These are phyloP conservation scores for Theileria sp. DNA, from an alignment of 169 alveolate genomes.

Conservation along the genomic window DNA sequence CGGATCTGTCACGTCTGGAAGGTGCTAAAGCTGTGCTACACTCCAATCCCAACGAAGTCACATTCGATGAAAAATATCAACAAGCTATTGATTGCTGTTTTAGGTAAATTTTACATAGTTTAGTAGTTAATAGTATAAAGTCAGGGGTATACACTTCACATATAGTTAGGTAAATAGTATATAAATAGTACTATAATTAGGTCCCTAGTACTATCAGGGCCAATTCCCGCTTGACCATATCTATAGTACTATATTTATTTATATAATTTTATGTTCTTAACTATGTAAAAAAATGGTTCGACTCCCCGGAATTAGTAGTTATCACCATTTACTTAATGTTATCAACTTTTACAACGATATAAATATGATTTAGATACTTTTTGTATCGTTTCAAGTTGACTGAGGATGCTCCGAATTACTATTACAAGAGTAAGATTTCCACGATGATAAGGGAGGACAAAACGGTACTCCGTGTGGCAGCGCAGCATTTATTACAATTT, in stretches of 20 bases:
- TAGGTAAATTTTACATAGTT: slow-evolving; percentile 16
- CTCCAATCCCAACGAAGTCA: slow-evolving; percentile 76
- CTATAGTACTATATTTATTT: no score
- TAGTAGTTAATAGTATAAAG: no score
- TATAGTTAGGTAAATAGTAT: slow-evolving; percentile 54
- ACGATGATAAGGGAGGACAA: slow-evolving; percentile 83
- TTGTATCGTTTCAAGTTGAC: slow-evolving; percentile 49
- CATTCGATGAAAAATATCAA: slow-evolving; percentile 81
- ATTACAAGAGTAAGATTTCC: slow-evolving; percentile 77
- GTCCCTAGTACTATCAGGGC: no score
- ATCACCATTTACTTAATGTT: no score
- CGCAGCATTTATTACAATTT: slow-evolving; percentile 76
- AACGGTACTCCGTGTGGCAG: slow-evolving; percentile 77
- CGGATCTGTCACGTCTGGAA: slow-evolving; percentile 73
- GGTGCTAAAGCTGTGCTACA: slow-evolving; percentile 77
- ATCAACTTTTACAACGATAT: no score
- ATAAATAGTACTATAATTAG: slow-evolving; percentile 23
- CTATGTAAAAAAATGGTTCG: no score
- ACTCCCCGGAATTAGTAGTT: slow-evolving; percentile 45
- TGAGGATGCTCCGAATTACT: slow-evolving; percentile 66
- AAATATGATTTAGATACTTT: slow-evolving; percentile 24
- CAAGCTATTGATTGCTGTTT: slow-evolving; percentile 81
- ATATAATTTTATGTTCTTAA: no score
- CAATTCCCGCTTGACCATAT: no score
- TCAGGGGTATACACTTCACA: no score